phyloP scores from a whole-genome alignment of 495 filamentous ascomycete genomes.

The Xeromyces bisporus region DNA sequence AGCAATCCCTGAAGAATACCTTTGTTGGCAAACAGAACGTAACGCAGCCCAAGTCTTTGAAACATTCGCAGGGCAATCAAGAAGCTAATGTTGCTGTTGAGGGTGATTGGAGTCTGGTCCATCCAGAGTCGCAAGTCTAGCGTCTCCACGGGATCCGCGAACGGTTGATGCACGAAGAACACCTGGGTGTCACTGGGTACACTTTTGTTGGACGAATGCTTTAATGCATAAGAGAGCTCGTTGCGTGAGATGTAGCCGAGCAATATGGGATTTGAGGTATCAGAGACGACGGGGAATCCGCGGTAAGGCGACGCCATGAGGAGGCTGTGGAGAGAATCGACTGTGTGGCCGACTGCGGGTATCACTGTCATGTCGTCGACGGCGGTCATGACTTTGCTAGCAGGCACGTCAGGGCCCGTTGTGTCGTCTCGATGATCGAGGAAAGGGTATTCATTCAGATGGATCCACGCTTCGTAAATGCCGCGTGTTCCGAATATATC shows the following conservation, averaged over 20 bases:
- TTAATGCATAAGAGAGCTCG: constrained; percentile 69
- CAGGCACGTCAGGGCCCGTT: constrained; percentile 66
- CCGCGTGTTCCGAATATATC: constrained; percentile 88
- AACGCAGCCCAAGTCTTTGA: constrained; percentile 78
- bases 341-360: constrained; percentile 69
- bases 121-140: constrained; percentile 91
- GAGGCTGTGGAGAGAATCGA: constrained; percentile 51
- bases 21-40: constrained; percentile 71
- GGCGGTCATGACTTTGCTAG: constrained; percentile 74
- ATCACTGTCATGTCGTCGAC: constrained; percentile 81
- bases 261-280: constrained; percentile 48
- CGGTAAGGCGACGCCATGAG: constrained; percentile 61
- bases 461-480: constrained; percentile 97
- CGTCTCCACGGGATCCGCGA: constrained; percentile 59
- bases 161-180: constrained; percentile 67
- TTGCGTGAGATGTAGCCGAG: constrained; percentile 89
- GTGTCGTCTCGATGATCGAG: constrained; percentile 83
- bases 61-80: constrained; percentile 79
- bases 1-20: constrained; percentile 70
- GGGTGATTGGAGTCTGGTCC: constrained; percentile 91
- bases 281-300: constrained; percentile 80
- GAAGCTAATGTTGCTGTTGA: constrained; percentile 56
- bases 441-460: constrained; percentile 90
- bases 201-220: constrained; percentile 31
- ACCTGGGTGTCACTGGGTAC: constrained; percentile 58